These are phyloP conservation scores for Tetradesmus obliquus DNA, from an alignment of 139 green algal genomes.

Conservation along the genomic window DNA sequence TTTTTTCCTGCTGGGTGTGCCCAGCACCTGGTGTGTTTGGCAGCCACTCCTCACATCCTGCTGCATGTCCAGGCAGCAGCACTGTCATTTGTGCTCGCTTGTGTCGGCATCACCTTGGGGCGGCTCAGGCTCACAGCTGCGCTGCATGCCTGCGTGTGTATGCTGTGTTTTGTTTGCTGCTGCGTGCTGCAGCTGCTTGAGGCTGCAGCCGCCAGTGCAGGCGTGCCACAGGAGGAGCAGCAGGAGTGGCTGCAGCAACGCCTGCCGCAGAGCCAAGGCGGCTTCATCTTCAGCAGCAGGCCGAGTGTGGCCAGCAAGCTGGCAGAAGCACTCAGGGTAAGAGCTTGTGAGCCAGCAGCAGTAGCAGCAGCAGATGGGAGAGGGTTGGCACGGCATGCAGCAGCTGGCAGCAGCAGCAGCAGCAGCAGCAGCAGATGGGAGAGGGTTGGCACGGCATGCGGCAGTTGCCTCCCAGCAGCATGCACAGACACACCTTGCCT, in stretches of 20 bases:
- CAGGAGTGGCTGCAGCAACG: not conserved
- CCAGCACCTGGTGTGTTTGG: too few species aligned
- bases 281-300: not conserved
- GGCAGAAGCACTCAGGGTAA: not conserved
- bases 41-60: too few species aligned
- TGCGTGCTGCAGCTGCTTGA: not conserved
- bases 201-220: not conserved
- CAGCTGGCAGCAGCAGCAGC: not conserved
- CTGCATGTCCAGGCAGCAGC: too few species aligned
- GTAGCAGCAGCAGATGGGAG: not conserved
- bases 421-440: not conserved
- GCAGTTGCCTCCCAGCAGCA: too few species aligned
- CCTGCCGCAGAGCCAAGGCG: not conserved
- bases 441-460: too few species aligned
- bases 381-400: too few species aligned
- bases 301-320: not conserved
- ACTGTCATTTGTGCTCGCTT: too few species aligned
- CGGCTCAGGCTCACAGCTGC: too few species aligned
- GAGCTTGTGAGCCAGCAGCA: not conserved
- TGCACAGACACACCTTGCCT: too few species aligned
- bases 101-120: too few species aligned
- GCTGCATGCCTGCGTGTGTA: too few species aligned
- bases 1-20: too few species aligned
- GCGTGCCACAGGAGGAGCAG: not conserved
- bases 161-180: not conserved